Base-by-base conservation (phyloP, 257 asterid species). In the Nicotiana attenuata region DNA sequence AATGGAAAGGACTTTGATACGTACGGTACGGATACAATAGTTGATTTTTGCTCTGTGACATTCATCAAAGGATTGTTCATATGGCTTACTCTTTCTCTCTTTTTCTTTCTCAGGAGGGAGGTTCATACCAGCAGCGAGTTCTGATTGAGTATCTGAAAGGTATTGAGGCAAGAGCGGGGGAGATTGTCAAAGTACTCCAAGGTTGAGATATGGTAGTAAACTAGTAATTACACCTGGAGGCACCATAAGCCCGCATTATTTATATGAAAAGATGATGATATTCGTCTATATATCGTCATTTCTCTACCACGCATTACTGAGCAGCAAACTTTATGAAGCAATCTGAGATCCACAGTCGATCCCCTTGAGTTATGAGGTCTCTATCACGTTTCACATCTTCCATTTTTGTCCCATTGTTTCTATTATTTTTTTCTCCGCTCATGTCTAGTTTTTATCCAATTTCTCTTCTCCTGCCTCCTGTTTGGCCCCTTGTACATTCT, bases 61-160 rank as follows among this genome's bases (percentile, higher is more conserved):
- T n/a, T 78, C 78, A 41, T 65, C 77, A 17, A 60, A 50, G 16
- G 65, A 22, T 87, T 68, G 83, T 84, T 64, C 81, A 52, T n/a
- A 11, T 77, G 57, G 28, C 76, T 64, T 56, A 22, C 84, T 20
- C 61, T 64, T 52, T 28, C 22, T 59, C 35, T 16, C 56, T 53
- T 38, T 71, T 19, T 38, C 10, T 81, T 22, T 77, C 64, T 20
- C 91, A 94, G 99, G 97, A 96, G 85, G 97, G 97, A 63, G 99
- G 99, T 83, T 96, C 99, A 1, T 96, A 94, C 86, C 95, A 92
- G 88, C 99, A 96, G 83, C 97, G 99, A 8, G 82, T 96, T 85
- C 97, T 94, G 16, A 88, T 89, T 11, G 99, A 94, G 91, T 96
- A 92, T 83, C 93, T 96, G 45, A 96, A 94, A 86, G 97, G 99